Percentiles rank a stretch among this genome's conserved stretches.
Conservation (phyloP, 805 yeast species). For the Wickerhamomyces kurtzmanii region DNA sequence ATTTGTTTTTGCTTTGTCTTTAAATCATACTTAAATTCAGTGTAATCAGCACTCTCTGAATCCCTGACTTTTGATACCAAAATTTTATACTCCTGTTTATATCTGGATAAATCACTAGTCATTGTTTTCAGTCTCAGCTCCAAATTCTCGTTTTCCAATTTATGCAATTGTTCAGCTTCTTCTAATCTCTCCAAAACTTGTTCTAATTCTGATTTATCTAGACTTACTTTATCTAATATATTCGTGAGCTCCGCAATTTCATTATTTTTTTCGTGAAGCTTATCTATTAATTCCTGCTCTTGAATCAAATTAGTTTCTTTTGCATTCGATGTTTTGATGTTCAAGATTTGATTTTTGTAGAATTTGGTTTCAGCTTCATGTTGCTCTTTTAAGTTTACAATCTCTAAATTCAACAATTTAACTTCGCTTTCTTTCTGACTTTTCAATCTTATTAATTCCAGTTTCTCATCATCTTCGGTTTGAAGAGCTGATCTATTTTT, state of each 20-base stretch:
- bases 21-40: slow-evolving; percentile 4
- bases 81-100: slow-evolving; percentile 12
- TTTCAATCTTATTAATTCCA: slow-evolving; percentile 24
- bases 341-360: slow-evolving; percentile 20
- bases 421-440: slow-evolving; percentile 27
- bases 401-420: slow-evolving; percentile 26
- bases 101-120: slow-evolving; percentile 20
- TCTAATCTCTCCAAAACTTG: slow-evolving; percentile 20
- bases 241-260: slow-evolving; percentile 13
- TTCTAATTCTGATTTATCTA: slow-evolving; percentile 19
- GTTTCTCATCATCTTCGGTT: slow-evolving; percentile 24
- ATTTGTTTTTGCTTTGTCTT: slow-evolving; percentile 11
- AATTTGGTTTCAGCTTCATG: slow-evolving; percentile 24
- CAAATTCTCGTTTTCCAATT: slow-evolving; percentile 21
- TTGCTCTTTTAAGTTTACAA: slow-evolving; percentile 24
- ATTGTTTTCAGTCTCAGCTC: slow-evolving; percentile 19
- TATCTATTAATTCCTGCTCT: slow-evolving; percentile 18
- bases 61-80: slow-evolving; percentile 5
- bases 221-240: slow-evolving; percentile 13
- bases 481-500: slow-evolving; percentile 14
- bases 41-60: neutral
- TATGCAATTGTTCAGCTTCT: slow-evolving; percentile 18
- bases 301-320: slow-evolving; percentile 9
- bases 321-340: slow-evolving; percentile 7
- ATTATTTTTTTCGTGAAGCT: slow-evolving; percentile 13